Evolutionary conservation across 2,329 filamentous ascomycete species (phyloP).

Genomic region (Annulohypoxylon truncatum): DNA sequence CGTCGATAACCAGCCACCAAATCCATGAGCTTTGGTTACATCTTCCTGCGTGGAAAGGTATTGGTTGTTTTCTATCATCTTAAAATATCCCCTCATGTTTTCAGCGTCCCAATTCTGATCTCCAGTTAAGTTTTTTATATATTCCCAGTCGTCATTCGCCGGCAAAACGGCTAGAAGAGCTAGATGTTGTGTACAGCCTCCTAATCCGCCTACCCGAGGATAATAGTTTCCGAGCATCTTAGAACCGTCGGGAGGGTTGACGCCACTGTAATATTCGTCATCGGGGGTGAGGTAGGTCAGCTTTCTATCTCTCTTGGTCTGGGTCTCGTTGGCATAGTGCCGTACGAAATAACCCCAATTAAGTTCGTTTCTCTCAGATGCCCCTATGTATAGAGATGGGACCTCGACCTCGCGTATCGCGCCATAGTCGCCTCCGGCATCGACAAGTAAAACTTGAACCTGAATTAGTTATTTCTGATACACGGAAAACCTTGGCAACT

Average conservation of each 20-base stretch:
- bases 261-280: constrained; percentile 64
- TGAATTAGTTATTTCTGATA: background rate
- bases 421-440: constrained; percentile 69
- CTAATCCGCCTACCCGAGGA: constrained; percentile 64
- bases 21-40: constrained; percentile 50
- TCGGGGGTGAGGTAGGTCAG: constrained; percentile 65
- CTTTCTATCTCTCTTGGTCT: constrained; percentile 68
- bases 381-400: constrained; percentile 64
- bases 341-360: constrained; percentile 74
- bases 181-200: constrained; percentile 49
- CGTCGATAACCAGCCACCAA: constrained; percentile 43
- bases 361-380: constrained; percentile 66
- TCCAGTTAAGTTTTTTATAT: constrained; percentile 53
- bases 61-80: constrained; percentile 45
- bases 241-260: constrained; percentile 64
- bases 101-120: constrained; percentile 44
- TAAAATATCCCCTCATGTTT: constrained; percentile 45
- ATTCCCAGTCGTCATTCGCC: constrained; percentile 57
- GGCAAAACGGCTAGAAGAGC: constrained; percentile 54
- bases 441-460: constrained; percentile 61
- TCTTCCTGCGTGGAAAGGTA: constrained; percentile 51
- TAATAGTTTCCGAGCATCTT: constrained; percentile 66
- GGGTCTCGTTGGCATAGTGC: constrained; percentile 66
- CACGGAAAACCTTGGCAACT: background rate
- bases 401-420: constrained; percentile 62